Percentiles rank a stretch among this genome's conserved stretches.
These are phyloP conservation scores for Hypoxylon sp. DNA, from an alignment of 2,329 filamentous ascomycete genomes.

Conservation along the genomic window DNA sequence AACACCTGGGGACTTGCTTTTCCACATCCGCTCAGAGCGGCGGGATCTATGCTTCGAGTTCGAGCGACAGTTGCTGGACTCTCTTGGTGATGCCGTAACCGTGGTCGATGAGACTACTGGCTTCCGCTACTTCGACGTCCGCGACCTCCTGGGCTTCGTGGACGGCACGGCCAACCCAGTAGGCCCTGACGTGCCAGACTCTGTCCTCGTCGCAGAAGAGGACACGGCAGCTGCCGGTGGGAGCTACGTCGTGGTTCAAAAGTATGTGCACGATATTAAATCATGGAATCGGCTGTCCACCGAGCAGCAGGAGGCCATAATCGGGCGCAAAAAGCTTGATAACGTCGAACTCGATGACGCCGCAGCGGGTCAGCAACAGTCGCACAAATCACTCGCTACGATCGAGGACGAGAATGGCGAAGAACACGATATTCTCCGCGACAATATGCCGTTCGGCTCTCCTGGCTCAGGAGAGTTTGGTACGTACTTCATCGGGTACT, in stretches of 20 bases:
- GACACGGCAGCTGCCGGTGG: conserved; percentile 60
- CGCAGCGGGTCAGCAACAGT: conserved; percentile 60
- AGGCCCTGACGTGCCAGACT: conserved; percentile 59
- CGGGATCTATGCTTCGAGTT: conserved; percentile 72
- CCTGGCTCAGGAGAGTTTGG: conserved; percentile 67
- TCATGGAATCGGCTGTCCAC: conserved; percentile 63
- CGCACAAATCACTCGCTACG: conserved; percentile 70
- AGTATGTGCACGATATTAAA: conserved; percentile 69
- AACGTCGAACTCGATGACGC: conserved; percentile 71
- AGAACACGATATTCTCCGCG: conserved; percentile 68
- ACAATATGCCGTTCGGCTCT: conserved; percentile 74
- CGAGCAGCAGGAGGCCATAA: conserved; percentile 69
- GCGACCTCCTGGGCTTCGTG: conserved; percentile 72
- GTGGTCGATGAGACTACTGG: conserved; percentile 69
- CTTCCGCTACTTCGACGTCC: conserved; percentile 72
- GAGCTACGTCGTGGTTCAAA: conserved; percentile 73
- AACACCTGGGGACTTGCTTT: conserved; percentile 70
- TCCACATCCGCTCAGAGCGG: conserved; percentile 71
- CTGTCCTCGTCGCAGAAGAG: conserved; percentile 63
- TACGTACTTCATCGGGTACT: conserved; percentile 72
- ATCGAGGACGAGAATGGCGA: conserved; percentile 66
- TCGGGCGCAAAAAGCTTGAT: conserved; percentile 71
- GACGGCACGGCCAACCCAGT: conserved; percentile 73
- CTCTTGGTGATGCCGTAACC: conserved; percentile 62
- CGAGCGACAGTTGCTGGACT: conserved; percentile 67